Base-by-base conservation (phyloP, 805 yeast species). In the Wickerhamiella siamensis region DNA sequence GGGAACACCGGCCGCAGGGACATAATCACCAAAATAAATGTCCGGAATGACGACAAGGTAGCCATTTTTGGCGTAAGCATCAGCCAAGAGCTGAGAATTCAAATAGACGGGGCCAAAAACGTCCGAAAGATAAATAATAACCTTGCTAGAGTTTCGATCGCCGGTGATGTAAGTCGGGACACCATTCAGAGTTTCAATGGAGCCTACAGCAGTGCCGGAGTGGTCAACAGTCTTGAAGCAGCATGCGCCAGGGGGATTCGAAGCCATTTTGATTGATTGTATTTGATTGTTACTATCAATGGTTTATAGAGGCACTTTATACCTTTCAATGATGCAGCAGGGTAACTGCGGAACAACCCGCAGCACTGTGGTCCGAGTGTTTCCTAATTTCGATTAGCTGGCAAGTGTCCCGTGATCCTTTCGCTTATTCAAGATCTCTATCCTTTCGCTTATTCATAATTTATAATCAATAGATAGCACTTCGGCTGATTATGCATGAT, bases 1-100 rank as follows among this genome's bases (percentile, higher is more conserved):
- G 24, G 51, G 48, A 31, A 46, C 49, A 31, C 41, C 51, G 19
- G 47, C 46, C 31, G 42, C 41, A 20, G 66, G 67, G 33, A 67
- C 66, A 37, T 74, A 69, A 38, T 70, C 77, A 29, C 72, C 73
- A 22, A 70, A 60, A 50, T 83, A 68, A 45, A 82, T 66, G 59
- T 84, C 95, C 14, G 94, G 94, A 29, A 79, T 61, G 38, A 77
- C 64, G 1, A 79, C 87, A 35, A 69, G 71, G 62, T 69, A 83
- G 19, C 83, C 83, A 5, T 57, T 57, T 38, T 60, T 59, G 36
- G 87, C 81, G 46, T 80, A 72, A 41, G 56, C 49, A 42, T 62
- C 69, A 33, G 69, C 64, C n/a, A 61, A 34, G 26, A 86, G 65
- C 51, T 69, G 60, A 31, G 61, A 61, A 58, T 86, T 84, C 56